Percentiles rank a stretch among this genome's conserved stretches.
Evolutionary conservation across 2,329 filamentous ascomycete genomes (phyloP).

Genomic region (Cladophialophora carrionii): DNA sequence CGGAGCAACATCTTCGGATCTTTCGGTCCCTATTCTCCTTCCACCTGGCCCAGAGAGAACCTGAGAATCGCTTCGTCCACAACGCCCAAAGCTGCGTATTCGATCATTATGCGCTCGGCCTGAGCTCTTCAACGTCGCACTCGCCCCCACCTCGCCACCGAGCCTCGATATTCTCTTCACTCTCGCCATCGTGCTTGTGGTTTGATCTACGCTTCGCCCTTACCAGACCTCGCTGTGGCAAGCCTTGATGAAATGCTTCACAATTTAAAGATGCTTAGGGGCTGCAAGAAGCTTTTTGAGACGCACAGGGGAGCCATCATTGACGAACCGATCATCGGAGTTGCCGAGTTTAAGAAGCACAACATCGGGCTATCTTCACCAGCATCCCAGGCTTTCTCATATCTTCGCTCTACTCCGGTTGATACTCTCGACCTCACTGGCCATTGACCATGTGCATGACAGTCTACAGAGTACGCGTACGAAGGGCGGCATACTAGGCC

Average conservation of each 20-base stretch:
- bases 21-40: neutral
- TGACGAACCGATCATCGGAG: neutral
- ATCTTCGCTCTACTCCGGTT: neutral
- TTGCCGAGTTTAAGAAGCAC: neutral
- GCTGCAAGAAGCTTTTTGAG: neutral
- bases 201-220: conserved; percentile 2
- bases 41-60: neutral
- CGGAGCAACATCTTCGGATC: neutral
- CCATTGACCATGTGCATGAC: neutral
- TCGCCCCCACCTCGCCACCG: neutral
- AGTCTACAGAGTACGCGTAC: neutral
- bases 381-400: neutral
- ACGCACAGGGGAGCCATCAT: neutral
- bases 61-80: neutral
- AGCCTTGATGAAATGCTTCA: neutral
- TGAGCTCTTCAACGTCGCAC: neutral
- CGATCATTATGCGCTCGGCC: neutral
- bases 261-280: neutral
- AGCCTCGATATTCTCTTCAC: conserved; percentile 1
- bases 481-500: neutral
- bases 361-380: neutral
- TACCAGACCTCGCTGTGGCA: neutral
- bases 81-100: neutral
- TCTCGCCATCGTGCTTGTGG: neutral
- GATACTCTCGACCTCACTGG: neutral